Evolutionary conservation across 345 rosid species (phyloP), one percentile per base, ranked within the genome.

Genomic region (Draba incana): DNA sequence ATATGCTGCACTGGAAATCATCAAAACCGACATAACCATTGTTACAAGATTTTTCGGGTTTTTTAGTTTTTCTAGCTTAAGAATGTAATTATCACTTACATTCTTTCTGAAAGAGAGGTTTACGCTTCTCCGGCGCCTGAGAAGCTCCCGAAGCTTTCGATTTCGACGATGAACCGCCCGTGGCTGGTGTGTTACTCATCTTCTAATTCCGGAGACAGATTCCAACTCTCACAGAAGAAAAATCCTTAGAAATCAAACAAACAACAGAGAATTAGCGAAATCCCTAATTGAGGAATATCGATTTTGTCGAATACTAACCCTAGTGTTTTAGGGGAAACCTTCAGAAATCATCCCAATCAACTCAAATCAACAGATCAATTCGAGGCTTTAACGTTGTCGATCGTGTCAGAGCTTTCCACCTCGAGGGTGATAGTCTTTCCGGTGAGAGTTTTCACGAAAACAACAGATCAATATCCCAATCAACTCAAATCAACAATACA

Each of bases 61-160:
- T n/a, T n/a, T n/a, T n/a, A n/a, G n/a, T n/a, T n/a, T n/a, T 11
- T 15, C 3, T 11, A 15, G 27, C 41, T 31, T 5, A 31, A 5
- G 35, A 5, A 5, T 31, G 5, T 31, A 31, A 8, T 35, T 5
- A 27, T 38, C 13, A 11, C 28, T 80, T 69, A 87, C 99, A 78
- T 68, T 91, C 99, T 91, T 94, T 94, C 23, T 91, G 90, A 65
- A 91, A 94, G 42, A 89, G 73, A 0, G 88, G 78, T 81, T 94
- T 94, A 63, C 96, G 86, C 86, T 94, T 91, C 63, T 94, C 96
- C 6, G 80, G 76, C 25, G 90, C 54, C 79, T 87, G 97, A 50
- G 92, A 91, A 63, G 85, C 65, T 16, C 88, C 89, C 0, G 70
- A 76, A 10, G 73, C 85, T 78, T 84, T 88, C 0, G 90, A 77